Conservation (phyloP, 768 basidiomycete genomes). For the Cubamyces lactineus region DNA sequence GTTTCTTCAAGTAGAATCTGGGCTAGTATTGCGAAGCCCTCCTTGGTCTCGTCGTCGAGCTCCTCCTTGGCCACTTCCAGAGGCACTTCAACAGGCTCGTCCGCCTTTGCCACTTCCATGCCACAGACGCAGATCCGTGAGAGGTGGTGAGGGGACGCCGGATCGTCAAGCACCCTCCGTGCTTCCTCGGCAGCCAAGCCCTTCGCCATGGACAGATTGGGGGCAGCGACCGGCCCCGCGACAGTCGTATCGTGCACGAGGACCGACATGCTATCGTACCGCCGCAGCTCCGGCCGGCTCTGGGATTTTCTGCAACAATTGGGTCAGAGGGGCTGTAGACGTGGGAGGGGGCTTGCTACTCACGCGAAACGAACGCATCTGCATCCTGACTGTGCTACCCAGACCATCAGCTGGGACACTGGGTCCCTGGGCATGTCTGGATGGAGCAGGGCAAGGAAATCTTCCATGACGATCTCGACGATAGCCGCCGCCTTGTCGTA, state of each 20-base stretch:
- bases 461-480: conserved; percentile 65
- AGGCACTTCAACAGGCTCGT: conserved; percentile 8
- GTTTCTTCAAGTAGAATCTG: conserved; percentile 23
- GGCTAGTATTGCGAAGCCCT: conserved; percentile 52
- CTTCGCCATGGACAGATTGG: conserved; percentile 63
- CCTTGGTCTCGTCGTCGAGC: conserved; percentile 49
- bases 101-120: conserved; percentile 18
- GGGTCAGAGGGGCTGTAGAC: conserved; percentile 19
- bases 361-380: conserved; percentile 49
- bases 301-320: conserved; percentile 43
- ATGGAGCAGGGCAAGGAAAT: conserved; percentile 61
- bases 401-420: conserved; percentile 69
- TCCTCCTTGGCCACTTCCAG: conserved; percentile 29
- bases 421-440: conserved; percentile 71
- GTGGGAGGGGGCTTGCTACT: conserved; percentile 26
- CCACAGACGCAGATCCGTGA: conserved; percentile 46
- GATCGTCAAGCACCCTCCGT: conserved; percentile 52
- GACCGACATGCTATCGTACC: conserved; percentile 57
- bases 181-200: conserved; percentile 70
- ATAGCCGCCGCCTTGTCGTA: conserved; percentile 68
- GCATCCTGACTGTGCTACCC: conserved; percentile 65
- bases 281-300: conserved; percentile 46
- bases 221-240: conserved; percentile 62
- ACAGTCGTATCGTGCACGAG: conserved; percentile 60
- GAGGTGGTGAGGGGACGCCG: conserved; percentile 48